These are phyloP conservation scores for Pseudonitzschia pungens DNA, from an alignment of 108 stramenopile genomes.

Conservation along the genomic window DNA sequence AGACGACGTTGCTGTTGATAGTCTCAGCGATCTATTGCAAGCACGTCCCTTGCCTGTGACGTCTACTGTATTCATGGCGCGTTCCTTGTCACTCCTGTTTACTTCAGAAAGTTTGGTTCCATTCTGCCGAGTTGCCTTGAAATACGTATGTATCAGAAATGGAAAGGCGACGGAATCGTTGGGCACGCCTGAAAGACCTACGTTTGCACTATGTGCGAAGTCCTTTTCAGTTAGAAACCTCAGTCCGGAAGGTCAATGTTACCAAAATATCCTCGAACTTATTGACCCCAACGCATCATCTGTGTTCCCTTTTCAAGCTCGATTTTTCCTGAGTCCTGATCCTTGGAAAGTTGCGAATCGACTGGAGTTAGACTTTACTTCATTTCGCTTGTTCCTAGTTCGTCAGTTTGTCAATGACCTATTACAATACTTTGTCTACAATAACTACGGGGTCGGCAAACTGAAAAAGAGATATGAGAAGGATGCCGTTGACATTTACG, in stretches of 20 bases:
- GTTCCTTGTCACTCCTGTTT: constrained; percentile 7
- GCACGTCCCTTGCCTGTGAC: neutral
- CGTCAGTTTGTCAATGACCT: constrained; percentile 61
- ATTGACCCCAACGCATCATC: constrained; percentile 24
- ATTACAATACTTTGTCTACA: constrained; percentile 65
- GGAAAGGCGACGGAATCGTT: constrained; percentile 13
- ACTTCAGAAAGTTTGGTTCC: constrained; percentile 43
- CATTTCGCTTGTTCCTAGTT: constrained; percentile 54
- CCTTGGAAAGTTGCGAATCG: constrained; percentile 30
- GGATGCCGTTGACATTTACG: constrained; percentile 24
- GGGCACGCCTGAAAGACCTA: neutral
- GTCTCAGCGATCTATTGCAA: neutral
- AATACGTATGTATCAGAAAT: constrained; percentile 5
- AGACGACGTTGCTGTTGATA: neutral
- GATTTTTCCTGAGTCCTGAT: constrained; percentile 26
- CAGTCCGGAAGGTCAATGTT: constrained; percentile 53
- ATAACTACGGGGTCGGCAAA: constrained; percentile 56
- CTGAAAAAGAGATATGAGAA: constrained; percentile 39
- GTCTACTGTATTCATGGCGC: constrained; percentile 11
- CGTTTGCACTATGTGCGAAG: neutral
- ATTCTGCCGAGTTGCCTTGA: constrained; percentile 35
- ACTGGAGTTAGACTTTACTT: constrained; percentile 38
- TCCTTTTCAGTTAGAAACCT: constrained; percentile 29
- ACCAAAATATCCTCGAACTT: constrained; percentile 41
- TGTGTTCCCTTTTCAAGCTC: constrained; percentile 25